Evolutionary conservation across 1,284 basidiomycete species (phyloP), one percentile per base, ranked within the genome.

Genomic region (Cystodermella granulosa): DNA sequence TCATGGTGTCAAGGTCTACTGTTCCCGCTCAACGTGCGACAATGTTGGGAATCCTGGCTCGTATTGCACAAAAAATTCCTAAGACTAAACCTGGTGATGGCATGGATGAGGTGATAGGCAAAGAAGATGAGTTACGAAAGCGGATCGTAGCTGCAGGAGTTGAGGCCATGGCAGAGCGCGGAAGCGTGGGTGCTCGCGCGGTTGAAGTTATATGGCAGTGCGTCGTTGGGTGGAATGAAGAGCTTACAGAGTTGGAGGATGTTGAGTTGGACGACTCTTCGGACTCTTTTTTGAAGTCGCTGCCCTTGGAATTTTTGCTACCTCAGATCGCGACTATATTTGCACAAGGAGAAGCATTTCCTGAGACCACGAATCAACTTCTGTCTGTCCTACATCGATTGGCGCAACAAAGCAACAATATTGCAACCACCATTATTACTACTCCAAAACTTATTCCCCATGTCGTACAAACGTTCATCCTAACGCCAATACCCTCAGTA

Each of bases 11-110:
- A 2, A 74, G 88, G 43, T 93, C 90, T 4, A 89, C 84, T 1
- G 86, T 93, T 0, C 81, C 85, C 6, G 84, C 86, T 8, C 93
- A 97, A 61, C 75, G 92, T 22, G 81, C 86, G 7, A 80, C 82
- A 0, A 92, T 94, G 80, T 72, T 96, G 20, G 79, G 80, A 7
- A 74, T 95, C 0, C 68, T 96, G 0, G 75, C 76, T 1, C 76
- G 77, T 22, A 77, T 93, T 26, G 67, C 79, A 2, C 63, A 62
- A 39, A 71, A 69, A 46, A 58, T 81, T 18, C 68, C 60, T 21
- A 59, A 52, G 43, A 52, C 58, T 8, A 60, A 52, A 47, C 57
- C 46, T 11, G 49, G 58, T 5, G 57, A 64, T 24, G 62, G 65
- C 7, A 58, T 76, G 26, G 50, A 61, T 17, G 73, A 77, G 45